phyloP scores from a whole-genome alignment of 1,284 basidiomycete species.

The Coniferiporia weirii region DNA sequence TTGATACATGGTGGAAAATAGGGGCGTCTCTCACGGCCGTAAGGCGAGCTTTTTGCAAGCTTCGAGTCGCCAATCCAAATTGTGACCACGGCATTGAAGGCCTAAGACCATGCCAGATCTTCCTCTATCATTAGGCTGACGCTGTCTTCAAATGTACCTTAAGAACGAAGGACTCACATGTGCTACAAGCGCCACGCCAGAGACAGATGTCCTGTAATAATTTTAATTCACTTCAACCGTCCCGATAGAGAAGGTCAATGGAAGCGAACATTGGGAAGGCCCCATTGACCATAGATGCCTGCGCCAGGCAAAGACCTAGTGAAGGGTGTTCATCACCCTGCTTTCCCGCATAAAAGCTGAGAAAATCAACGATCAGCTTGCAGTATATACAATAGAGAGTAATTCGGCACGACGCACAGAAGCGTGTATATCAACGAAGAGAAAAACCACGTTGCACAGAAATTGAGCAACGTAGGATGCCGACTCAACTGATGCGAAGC shows the following conservation, averaged over 20 bases:
- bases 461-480: conserved; percentile 19
- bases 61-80: conserved; percentile 14
- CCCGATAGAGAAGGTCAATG: not conserved
- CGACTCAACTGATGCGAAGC: conserved; percentile 16
- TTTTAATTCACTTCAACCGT: not conserved
- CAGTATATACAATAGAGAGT: not conserved
- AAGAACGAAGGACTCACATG: conserved; percentile 14
- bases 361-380: not conserved
- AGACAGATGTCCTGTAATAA: conserved; percentile 16
- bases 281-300: conserved; percentile 20
- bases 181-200: conserved; percentile 18
- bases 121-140: not conserved
- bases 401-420: conserved; percentile 5
- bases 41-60: conserved; percentile 12
- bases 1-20: not conserved
- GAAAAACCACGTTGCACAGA: conserved; percentile 19
- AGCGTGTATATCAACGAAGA: conserved; percentile 17
- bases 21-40: conserved; percentile 3
- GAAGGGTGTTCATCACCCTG: conserved; percentile 16
- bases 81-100: conserved; percentile 16
- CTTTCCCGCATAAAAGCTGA: conserved; percentile 15
- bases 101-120: conserved; percentile 18
- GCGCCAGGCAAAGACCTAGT: conserved; percentile 13
- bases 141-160: not conserved
- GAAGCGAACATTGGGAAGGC: conserved; percentile 17